Evolutionary conservation across 805 yeast genomes (phyloP).

Genomic region (Spathaspora passalidarum): DNA sequence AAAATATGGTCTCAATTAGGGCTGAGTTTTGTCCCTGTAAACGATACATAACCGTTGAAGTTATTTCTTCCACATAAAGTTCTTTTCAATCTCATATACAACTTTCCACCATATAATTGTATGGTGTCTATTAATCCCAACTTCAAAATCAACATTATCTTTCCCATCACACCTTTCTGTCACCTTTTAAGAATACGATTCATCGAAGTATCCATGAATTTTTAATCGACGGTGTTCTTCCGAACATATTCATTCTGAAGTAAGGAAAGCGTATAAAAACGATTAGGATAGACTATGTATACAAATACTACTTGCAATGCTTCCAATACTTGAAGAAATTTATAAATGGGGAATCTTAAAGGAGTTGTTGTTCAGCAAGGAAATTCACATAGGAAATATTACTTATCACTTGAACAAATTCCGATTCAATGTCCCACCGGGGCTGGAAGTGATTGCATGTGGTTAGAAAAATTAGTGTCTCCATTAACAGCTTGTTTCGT

Average conservation of each 20-base stretch:
- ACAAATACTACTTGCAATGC: too few relatives aligned
- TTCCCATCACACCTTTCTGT: conserved; percentile 38
- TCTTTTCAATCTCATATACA: too few relatives aligned
- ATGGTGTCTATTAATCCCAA: neutral
- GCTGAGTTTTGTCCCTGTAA: too few relatives aligned
- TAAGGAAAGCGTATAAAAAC: conserved; percentile 74
- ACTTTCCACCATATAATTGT: neutral
- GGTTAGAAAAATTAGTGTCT: neutral
- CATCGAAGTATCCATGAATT: conserved; percentile 57
- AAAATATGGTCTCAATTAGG: too few relatives aligned
- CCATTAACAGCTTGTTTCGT: neutral
- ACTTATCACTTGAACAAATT: conserved; percentile 89
- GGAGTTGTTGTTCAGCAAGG: conserved; percentile 77
- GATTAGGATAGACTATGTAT: conserved; percentile 81
- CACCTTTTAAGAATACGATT: conserved; percentile 76
- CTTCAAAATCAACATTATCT: conserved; percentile 2
- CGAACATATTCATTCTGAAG: conserved; percentile 53
- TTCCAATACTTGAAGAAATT: conserved; percentile 76
- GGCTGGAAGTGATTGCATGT: conserved; percentile 50
- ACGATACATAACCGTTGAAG: too few relatives aligned
- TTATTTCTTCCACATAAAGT: too few relatives aligned
- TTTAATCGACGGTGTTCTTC: conserved; percentile 52
- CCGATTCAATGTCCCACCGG: conserved; percentile 86
- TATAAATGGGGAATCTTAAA: conserved; percentile 69
- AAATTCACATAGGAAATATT: conserved; percentile 85